Percentiles rank a stretch among this genome's conserved stretches.
phyloP scores from a whole-genome alignment of 495 filamentous ascomycete genomes.

The Neurospora sp. region DNA sequence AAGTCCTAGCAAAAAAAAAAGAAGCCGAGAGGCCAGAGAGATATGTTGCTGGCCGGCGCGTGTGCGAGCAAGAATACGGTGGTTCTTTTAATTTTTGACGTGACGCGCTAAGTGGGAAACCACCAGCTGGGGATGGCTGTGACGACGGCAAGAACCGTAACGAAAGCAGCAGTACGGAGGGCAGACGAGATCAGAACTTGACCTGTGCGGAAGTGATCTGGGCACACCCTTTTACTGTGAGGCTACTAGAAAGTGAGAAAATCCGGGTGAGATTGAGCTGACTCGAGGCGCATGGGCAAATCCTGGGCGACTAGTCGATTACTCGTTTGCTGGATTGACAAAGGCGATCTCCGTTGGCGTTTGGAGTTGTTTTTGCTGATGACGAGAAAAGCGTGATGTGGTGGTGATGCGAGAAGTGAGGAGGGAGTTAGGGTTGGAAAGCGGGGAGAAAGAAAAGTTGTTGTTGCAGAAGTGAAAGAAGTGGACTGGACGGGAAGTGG shows the following conservation, averaged over 20 bases:
- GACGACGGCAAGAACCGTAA: background rate
- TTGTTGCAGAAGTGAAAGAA: background rate
- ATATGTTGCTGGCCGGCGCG: background rate
- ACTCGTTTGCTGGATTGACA: background rate
- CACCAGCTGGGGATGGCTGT: background rate
- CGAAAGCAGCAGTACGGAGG: background rate
- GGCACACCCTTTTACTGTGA: background rate
- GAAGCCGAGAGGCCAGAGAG: background rate
- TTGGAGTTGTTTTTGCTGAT: background rate
- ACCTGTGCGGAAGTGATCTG: background rate
- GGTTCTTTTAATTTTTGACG: background rate
- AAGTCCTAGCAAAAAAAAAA: background rate
- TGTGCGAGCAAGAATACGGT: background rate
- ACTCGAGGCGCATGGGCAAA: background rate
- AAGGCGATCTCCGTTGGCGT: background rate
- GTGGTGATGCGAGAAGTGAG: background rate
- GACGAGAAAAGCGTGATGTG: background rate
- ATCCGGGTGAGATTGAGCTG: background rate
- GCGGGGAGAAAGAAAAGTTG: background rate
- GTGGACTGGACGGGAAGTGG: background rate
- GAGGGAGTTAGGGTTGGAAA: background rate
- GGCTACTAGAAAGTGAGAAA: background rate
- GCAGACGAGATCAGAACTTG: background rate
- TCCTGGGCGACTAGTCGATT: background rate
- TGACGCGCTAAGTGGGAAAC: background rate